A percentile compares a stretch with the other conserved stretches of the same genome.
phyloP scores from a whole-genome alignment of 345 rosid species.

The Xanthoceras sorbifolium region DNA sequence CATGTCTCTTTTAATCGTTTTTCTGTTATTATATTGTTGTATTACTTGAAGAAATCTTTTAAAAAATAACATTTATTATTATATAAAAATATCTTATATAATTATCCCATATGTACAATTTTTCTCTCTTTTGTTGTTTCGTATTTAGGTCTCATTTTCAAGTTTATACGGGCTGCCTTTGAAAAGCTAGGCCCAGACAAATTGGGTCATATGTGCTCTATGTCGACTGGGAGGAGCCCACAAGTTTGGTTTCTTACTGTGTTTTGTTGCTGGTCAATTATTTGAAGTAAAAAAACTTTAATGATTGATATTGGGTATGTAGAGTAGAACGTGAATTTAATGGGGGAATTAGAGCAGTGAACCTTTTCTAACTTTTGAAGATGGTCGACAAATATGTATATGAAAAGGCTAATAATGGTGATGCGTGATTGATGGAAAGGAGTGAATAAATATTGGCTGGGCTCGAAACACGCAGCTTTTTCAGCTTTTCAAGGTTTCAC shows the following conservation, averaged over 20 bases:
- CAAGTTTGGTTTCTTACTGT: neutral
- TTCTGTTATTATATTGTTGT: neutral
- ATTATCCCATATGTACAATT: neutral
- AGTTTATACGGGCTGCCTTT: neutral
- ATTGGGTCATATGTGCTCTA: too few species aligned
- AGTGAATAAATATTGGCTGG: neutral
- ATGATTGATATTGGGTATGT: too few species aligned
- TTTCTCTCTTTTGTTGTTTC: too few species aligned
- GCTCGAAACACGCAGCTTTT: neutral
- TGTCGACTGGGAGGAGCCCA: too few species aligned
- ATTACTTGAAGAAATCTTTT: neutral
- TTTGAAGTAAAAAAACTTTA: neutral
- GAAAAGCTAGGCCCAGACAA: neutral
- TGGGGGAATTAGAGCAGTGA: neutral
- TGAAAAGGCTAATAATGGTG: neutral
- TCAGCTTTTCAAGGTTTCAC: neutral
- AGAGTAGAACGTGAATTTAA: neutral
- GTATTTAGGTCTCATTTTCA: too few species aligned
- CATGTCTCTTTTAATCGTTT: neutral
- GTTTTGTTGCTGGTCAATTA: neutral
- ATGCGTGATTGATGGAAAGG: neutral
- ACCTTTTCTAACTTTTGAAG: neutral
- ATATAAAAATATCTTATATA: neutral
- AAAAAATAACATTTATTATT: neutral
- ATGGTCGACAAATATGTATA: neutral